Evolutionary conservation across 1,284 basidiomycete genomes (phyloP).

Genomic region (Pyrrhoderma lamaoense): DNA sequence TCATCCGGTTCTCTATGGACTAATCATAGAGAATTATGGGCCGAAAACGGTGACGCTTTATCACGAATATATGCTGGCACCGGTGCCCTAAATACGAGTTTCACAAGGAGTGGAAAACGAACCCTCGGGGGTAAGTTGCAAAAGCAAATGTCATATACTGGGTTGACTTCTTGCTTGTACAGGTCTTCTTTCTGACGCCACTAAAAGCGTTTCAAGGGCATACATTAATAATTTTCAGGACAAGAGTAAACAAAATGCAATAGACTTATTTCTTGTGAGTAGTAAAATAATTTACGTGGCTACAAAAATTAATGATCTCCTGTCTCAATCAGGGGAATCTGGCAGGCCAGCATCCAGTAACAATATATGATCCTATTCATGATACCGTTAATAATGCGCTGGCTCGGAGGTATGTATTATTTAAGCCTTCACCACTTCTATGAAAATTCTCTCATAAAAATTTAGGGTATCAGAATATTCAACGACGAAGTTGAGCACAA

Average conservation of each 20-base stretch:
- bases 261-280: constrained; percentile 87
- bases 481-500: constrained; percentile 57
- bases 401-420: constrained; percentile 44
- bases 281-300: neutral
- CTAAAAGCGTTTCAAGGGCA: constrained; percentile 90
- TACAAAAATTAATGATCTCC: neutral
- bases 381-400: constrained; percentile 75
- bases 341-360: constrained; percentile 79
- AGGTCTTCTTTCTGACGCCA: constrained; percentile 91
- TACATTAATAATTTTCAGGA: constrained; percentile 99
- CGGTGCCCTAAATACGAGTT: constrained; percentile 92
- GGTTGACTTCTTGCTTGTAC: constrained; percentile 15
- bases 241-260: constrained; percentile 88
- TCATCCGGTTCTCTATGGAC: constrained; percentile 69
- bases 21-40: constrained; percentile 91
- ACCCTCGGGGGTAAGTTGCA: constrained; percentile 64
- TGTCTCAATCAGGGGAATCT: constrained; percentile 69
- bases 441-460: constrained; percentile 3
- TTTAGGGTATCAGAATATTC: constrained; percentile 81
- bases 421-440: constrained; percentile 4
- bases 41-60: constrained; percentile 88
- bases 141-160: neutral
- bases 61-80: constrained; percentile 96
- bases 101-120: constrained; percentile 89
- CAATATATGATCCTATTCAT: constrained; percentile 91